A percentile compares a stretch with the other conserved stretches of the same genome.
These are phyloP conservation scores for Trypanosoma scelopori DNA, from an alignment of 208 protist species.

Conservation along the genomic window DNA sequence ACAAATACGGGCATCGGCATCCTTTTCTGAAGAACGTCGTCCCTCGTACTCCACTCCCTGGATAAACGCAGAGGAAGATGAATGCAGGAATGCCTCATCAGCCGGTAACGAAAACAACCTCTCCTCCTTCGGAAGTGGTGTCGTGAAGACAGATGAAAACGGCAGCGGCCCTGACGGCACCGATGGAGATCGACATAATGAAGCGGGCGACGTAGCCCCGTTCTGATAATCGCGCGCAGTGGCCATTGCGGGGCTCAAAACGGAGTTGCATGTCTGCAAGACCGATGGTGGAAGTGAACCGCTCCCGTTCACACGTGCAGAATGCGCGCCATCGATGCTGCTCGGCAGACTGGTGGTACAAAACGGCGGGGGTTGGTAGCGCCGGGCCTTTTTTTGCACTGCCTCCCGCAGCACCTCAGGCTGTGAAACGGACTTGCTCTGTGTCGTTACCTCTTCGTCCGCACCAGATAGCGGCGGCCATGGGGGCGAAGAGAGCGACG, in stretches of 20 bases:
- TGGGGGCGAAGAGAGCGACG: slow-evolving; percentile 2
- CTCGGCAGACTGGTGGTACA: neutral
- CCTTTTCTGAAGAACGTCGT: neutral
- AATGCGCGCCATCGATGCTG: neutral
- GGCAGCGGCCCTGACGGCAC: no score
- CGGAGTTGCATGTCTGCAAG: neutral
- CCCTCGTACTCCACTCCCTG: neutral
- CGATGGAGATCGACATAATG: neutral
- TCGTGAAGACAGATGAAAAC: neutral
- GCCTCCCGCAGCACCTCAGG: neutral
- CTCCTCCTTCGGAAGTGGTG: neutral
- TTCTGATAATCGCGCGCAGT: neutral
- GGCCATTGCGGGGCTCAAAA: neutral
- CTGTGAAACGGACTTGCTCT: neutral
- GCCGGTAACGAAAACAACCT: neutral
- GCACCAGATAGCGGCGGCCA: neutral
- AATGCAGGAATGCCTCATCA: neutral
- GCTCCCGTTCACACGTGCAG: neutral
- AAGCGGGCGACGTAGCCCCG: neutral
- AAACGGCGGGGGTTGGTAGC: slow-evolving; percentile 19
- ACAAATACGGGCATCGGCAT: neutral
- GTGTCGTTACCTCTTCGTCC: neutral
- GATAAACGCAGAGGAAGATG: neutral
- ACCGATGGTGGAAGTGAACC: neutral
- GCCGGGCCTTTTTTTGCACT: slow-evolving; percentile 1